Evolutionary conservation across 2,329 filamentous ascomycete species (phyloP), one percentile per base, ranked within the genome.

Genomic region (Beauveria scarabaeidicola): DNA sequence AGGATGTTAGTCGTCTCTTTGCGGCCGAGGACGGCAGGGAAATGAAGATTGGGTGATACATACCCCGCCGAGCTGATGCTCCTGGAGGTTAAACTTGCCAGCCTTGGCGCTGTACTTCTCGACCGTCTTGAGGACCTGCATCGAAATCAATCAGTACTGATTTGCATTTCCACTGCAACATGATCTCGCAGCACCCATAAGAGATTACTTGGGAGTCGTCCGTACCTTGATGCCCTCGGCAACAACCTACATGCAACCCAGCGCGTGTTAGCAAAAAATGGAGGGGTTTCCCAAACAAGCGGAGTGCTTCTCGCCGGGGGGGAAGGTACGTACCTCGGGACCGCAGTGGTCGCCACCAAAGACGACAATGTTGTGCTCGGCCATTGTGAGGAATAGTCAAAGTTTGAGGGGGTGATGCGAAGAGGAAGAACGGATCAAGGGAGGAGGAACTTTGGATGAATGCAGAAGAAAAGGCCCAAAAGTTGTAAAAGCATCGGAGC

Each of bases 51-150:
- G 38, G 27, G 44, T 25, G 36, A 64, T 60, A 83, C 90, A 78
- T 84, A 96, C 93, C 69, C 94, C 93, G 69, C 94, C 92, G 61
- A 99, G 83, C 60, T 95, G 81, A 72, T 97, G 91, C 60, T 96
- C 85, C 71, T 96, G 84, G 68, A 97, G 88, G 72, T 94, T 91
- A 78, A 97, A 96, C 69, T 87, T 87, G 72, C 77, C 80, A 58
- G 88, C 81, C 65, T 86, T 83, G 60, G 86, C 81, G 70, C 84
- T 86, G 66, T 79, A 77, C 67, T 86, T 82, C 77, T 96, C 89
- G 61, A 97, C 78, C 5, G 88, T 81, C 71, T 87, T 88, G 70
- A 97, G 82, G 65, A 94, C 78, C 90, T 95, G n/a, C 15, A 44
- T 48, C 19, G 21, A 21, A 5, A 3, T 13, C 4, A 36, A 13